A percentile compares a stretch with the other conserved stretches of the same genome.
These are phyloP conservation scores for Pichia sporocuriosa DNA, from an alignment of 805 yeast genomes.

Conservation along the genomic window DNA sequence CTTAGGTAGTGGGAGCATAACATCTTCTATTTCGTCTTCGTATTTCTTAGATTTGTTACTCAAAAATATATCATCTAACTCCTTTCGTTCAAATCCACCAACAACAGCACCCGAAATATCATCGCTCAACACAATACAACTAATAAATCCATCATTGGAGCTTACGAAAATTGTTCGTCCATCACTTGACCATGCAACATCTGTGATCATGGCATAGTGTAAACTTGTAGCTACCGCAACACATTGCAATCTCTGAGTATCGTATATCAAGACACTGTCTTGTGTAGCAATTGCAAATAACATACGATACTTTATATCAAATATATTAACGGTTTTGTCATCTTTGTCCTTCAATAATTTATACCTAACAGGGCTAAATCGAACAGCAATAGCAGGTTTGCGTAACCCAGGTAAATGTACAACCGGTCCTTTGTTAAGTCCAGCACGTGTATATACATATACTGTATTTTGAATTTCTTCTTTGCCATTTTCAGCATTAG, in stretches of 20 bases:
- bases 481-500: background rate
- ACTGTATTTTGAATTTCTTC: conserved; percentile 52
- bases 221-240: conserved; percentile 69
- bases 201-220: conserved; percentile 87
- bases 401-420: conserved; percentile 73
- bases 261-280: conserved; percentile 75
- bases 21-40: no score
- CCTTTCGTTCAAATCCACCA: conserved; percentile 23
- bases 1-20: no score
- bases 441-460: conserved; percentile 67
- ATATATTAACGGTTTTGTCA: conserved; percentile 22
- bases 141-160: conserved; percentile 91
- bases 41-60: background rate
- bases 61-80: background rate
- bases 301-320: conserved; percentile 69
- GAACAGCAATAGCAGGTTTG: conserved; percentile 77
- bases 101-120: conserved; percentile 47
- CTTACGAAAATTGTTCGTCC: conserved; percentile 67
- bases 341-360: conserved; percentile 23
- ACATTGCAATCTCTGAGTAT: conserved; percentile 65
- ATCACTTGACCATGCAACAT: conserved; percentile 75
- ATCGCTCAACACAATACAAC: conserved; percentile 49
- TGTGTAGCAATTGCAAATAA: conserved; percentile 91
- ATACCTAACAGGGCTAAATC: conserved; percentile 68
- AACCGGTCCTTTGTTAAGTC: conserved; percentile 62